Evolutionary conservation across 139 green algal genomes (phyloP), one percentile per base, ranked within the genome.

Genomic region (Micromonas commoda): DNA sequence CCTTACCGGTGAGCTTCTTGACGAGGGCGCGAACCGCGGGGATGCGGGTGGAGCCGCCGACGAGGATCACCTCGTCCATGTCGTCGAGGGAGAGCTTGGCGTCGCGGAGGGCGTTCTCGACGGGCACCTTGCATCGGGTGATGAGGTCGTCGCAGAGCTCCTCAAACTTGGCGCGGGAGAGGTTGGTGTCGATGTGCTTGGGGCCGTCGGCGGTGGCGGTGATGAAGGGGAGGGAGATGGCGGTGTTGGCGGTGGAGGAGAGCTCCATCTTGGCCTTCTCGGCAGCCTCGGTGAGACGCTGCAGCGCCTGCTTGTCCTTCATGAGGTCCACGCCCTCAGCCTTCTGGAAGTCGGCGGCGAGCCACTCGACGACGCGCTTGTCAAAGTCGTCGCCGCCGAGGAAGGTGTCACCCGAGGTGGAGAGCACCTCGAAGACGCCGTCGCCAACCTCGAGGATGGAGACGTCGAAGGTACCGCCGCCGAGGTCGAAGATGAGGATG

Each of bases 231-330:
- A 99, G 87, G 80, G 92, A 97, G 86, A 99, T 97, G 82, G 61
- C 83, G 34, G 92, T 97, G 81, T 94, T 86, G 26, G 79, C 81
- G 26, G 92, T 76, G 26, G 84, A 83, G 0, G 88, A 95, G 54
- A 99, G 91, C 91, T 99, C 95, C 72, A 97, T 97, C 92, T 99
- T 99, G 76, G 95, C 94, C 92, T 99, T 99, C 92, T 99, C 95
- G 19, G 94, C 92, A 13, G 95, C 89, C 89, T 99, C 95, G 0
- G 92, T 98, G 71, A 99, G 84, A 32, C 84, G 64, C 80, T 89
- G 82, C 64, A 88, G 77, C 2, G 89, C 89, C 84, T 97, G 93
- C 61, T 93, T 88, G 84, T 99, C 95, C 83, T 94, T 97, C 73
- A 91, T 87, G 69, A 99, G 90, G 82, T 99, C 94, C 63, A 99